Conservation (phyloP, 1,284 basidiomycete genomes). For the Papiliotrema flavescens region DNA sequence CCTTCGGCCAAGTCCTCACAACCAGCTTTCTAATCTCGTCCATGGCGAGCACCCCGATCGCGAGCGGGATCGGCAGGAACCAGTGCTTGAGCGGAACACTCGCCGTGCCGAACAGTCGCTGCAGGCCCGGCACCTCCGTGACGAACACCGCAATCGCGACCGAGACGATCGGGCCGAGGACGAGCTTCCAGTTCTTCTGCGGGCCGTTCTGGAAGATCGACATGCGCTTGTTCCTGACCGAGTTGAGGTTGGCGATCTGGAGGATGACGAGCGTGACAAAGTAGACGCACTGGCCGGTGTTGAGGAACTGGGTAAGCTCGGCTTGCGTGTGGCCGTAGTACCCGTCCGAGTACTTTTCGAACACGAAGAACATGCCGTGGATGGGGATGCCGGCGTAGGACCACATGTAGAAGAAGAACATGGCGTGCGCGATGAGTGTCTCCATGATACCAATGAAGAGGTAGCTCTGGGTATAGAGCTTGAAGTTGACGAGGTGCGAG, state of each 20-base stretch:
- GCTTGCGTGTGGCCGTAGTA: constrained; percentile 4
- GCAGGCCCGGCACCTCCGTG: neutral
- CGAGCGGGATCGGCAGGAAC: constrained; percentile 1
- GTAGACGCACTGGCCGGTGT: constrained; percentile 49
- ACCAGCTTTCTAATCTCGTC: constrained; percentile 5
- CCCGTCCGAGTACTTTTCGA: constrained; percentile 3
- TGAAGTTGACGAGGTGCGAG: constrained; percentile 57
- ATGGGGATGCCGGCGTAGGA: constrained; percentile 57
- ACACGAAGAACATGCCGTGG: constrained; percentile 33
- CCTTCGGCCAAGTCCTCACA: constrained; percentile 5
- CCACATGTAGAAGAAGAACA: constrained; percentile 51
- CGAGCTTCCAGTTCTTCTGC: constrained; percentile 48
- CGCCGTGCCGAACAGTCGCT: constrained; percentile 3
- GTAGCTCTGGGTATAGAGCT: neutral
- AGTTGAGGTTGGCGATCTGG: constrained; percentile 58
- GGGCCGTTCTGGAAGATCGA: constrained; percentile 51
- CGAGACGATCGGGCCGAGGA: constrained; percentile 52
- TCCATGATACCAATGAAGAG: constrained; percentile 51
- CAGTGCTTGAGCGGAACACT: constrained; percentile 2
- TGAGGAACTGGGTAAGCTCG: constrained; percentile 44
- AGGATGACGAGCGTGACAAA: constrained; percentile 61
- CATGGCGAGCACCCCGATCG: neutral
- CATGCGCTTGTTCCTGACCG: constrained; percentile 53
- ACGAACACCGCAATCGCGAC: constrained; percentile 51
- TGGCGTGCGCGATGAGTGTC: constrained; percentile 52